These are phyloP conservation scores for Pseudocercospora eumusae DNA, from an alignment of 2,329 filamentous ascomycete genomes.

Conservation along the genomic window DNA sequence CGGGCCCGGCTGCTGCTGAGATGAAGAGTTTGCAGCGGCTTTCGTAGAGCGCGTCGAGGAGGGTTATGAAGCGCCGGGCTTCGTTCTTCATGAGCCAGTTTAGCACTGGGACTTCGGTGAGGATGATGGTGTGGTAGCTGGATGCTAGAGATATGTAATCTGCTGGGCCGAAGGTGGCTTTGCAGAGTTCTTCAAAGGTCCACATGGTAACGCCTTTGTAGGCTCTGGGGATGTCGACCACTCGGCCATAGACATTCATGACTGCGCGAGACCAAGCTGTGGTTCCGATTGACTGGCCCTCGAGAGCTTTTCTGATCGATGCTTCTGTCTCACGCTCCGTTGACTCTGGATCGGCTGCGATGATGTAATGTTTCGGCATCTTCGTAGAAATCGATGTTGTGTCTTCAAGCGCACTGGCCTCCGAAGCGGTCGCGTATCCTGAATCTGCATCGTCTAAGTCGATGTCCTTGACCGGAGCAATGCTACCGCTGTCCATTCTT, in stretches of 20 bases:
- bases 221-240: slow-evolving; percentile 60
- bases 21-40: slow-evolving; percentile 75
- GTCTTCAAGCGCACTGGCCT: slow-evolving; percentile 7
- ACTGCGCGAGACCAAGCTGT: slow-evolving; percentile 48
- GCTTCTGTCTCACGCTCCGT: slow-evolving; percentile 24
- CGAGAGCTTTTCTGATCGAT: slow-evolving; percentile 25
- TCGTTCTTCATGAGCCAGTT: slow-evolving; percentile 74
- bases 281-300: slow-evolving; percentile 13
- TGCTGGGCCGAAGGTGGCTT: slow-evolving; percentile 67
- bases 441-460: slow-evolving; percentile 20
- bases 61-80: slow-evolving; percentile 67
- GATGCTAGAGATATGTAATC: slow-evolving; percentile 83
- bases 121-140: slow-evolving; percentile 74
- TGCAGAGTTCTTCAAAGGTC: slow-evolving; percentile 69
- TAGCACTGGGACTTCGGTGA: slow-evolving; percentile 69
- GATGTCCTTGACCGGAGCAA: slow-evolving; percentile 28
- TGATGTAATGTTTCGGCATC: slow-evolving; percentile 28
- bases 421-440: slow-evolving; percentile 25
- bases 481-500: slow-evolving; percentile 55
- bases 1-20: slow-evolving; percentile 66
- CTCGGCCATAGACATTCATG: slow-evolving; percentile 64
- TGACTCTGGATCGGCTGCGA: slow-evolving; percentile 14
- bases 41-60: slow-evolving; percentile 79
- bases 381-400: not conserved
- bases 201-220: slow-evolving; percentile 62